phyloP scores from a whole-genome alignment of 768 basidiomycete genomes.

The Gloeophyllum trabeum region DNA sequence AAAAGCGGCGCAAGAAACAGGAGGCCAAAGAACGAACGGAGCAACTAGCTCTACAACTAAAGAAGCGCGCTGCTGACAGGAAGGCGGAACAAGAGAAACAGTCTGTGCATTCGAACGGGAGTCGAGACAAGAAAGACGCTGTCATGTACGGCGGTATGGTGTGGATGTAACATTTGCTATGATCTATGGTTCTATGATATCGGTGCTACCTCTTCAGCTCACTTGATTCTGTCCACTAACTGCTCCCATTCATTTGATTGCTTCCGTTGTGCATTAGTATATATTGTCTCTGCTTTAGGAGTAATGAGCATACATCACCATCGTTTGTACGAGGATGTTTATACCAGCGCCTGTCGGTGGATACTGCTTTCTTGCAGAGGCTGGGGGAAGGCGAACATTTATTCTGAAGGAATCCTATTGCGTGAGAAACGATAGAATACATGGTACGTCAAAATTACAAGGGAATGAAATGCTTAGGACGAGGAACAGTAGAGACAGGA shows the following conservation, averaged over 20 bases:
- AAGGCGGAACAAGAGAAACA: conserved; percentile 5
- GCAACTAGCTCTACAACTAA: conserved; percentile 33
- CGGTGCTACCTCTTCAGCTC: conserved; percentile 24
- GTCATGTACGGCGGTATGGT: conserved; percentile 10
- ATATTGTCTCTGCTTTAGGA: too few relatives aligned
- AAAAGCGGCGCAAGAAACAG: conserved; percentile 31
- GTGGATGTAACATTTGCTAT: too few relatives aligned
- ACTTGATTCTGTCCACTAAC: conserved; percentile 14
- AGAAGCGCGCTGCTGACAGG: conserved; percentile 18
- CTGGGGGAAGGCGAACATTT: too few relatives aligned
- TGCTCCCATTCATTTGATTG: conserved; percentile 4
- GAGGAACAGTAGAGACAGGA: too few relatives aligned
- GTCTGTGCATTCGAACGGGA: neutral
- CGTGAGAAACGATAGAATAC: too few relatives aligned
- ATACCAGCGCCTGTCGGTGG: too few relatives aligned
- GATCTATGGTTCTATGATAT: neutral
- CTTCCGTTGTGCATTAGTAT: neutral
- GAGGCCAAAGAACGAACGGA: conserved; percentile 26
- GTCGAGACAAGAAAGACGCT: conserved; percentile 9
- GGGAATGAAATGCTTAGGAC: too few relatives aligned
- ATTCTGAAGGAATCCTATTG: too few relatives aligned
- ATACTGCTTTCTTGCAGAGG: too few relatives aligned
- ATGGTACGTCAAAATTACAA: too few relatives aligned
- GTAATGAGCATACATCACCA: too few relatives aligned
- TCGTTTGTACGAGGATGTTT: too few relatives aligned